These are phyloP conservation scores for Bryum argenteum DNA, from an alignment of 225 moss, liverwort and hornwort species.

Conservation along the genomic window DNA sequence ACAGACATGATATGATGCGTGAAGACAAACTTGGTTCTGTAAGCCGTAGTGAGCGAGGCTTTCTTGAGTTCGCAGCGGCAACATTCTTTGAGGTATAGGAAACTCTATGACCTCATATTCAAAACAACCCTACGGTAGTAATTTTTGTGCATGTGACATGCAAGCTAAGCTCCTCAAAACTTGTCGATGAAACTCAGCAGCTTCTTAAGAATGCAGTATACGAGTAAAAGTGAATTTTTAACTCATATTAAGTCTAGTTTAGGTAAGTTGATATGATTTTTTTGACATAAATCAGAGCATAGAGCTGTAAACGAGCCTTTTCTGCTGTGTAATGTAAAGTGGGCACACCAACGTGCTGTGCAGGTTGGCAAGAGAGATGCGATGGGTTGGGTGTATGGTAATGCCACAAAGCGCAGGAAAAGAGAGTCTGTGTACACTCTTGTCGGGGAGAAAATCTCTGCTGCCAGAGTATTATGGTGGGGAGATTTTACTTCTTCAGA, in stretches of 20 bases:
- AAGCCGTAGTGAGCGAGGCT: conserved; percentile 57
- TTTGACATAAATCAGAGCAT: background rate
- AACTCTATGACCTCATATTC: background rate
- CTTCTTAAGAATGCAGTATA: conserved; percentile 23
- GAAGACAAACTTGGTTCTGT: conserved; percentile 82
- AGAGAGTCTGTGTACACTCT: conserved; percentile 62
- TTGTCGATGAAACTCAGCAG: conserved; percentile 10
- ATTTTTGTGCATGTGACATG: background rate
- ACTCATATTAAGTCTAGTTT: background rate
- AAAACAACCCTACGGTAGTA: background rate
- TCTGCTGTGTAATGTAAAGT: conserved; percentile 5
- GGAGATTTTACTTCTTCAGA: conserved; percentile 37
- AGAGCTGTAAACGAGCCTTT: background rate
- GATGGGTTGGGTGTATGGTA: conserved; percentile 38
- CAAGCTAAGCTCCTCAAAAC: background rate
- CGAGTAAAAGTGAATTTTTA: background rate
- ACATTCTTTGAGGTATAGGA: conserved; percentile 73
- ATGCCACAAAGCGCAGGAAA: conserved; percentile 65
- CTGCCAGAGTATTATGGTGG: conserved; percentile 80
- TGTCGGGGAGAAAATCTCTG: conserved; percentile 66
- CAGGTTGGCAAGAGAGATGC: conserved; percentile 51
- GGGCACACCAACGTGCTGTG: conserved; percentile 19
- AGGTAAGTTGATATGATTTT: conserved; percentile 19
- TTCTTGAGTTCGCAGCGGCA: conserved; percentile 87
- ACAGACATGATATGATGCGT: conserved; percentile 73